phyloP scores from a whole-genome alignment of 768 basidiomycete species.

The Ramaria sp. region DNA sequence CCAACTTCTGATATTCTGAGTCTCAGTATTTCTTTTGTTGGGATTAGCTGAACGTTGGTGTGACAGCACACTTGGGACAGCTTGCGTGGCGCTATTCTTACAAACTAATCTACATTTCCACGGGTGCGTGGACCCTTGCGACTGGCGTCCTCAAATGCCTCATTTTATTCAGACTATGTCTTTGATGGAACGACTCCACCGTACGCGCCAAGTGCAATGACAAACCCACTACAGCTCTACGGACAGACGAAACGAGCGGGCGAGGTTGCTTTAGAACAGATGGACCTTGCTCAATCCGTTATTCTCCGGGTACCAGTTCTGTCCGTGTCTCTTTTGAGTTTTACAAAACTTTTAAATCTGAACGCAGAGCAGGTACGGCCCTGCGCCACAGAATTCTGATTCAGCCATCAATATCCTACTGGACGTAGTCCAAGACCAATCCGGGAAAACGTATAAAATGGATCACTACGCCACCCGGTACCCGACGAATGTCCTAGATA shows the following conservation, averaged over 20 bases:
- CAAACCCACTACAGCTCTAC: slow-evolving; percentile 85
- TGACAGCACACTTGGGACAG: slow-evolving; percentile 60
- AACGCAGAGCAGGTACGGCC: slow-evolving; percentile 58
- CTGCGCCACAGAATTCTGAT: slow-evolving; percentile 74
- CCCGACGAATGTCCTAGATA: slow-evolving; percentile 85
- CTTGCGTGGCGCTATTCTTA: slow-evolving; percentile 52
- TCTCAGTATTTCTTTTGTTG: background rate
- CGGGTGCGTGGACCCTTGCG: slow-evolving; percentile 34
- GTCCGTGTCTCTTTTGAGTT: slow-evolving; percentile 30
- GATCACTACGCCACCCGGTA: slow-evolving; percentile 90
- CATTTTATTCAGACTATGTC: slow-evolving; percentile 62
- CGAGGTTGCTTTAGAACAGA: slow-evolving; percentile 62
- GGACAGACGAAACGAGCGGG: slow-evolving; percentile 81
- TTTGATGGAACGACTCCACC: slow-evolving; percentile 92
- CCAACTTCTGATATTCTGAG: background rate
- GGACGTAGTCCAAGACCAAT: slow-evolving; percentile 79
- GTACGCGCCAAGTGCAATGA: slow-evolving; percentile 59
- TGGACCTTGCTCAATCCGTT: slow-evolving; percentile 44
- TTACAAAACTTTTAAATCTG: background rate
- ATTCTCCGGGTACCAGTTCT: slow-evolving; percentile 87
- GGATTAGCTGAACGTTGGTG: slow-evolving; percentile 67
- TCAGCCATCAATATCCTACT: slow-evolving; percentile 82
- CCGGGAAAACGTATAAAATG: slow-evolving; percentile 87
- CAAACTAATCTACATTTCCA: slow-evolving; percentile 85
- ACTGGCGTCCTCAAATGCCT: background rate